Percentiles rank a stretch among this genome's conserved stretches.
Evolutionary conservation across 1,284 basidiomycete species (phyloP).

Genomic region (Malassezia japonica): DNA sequence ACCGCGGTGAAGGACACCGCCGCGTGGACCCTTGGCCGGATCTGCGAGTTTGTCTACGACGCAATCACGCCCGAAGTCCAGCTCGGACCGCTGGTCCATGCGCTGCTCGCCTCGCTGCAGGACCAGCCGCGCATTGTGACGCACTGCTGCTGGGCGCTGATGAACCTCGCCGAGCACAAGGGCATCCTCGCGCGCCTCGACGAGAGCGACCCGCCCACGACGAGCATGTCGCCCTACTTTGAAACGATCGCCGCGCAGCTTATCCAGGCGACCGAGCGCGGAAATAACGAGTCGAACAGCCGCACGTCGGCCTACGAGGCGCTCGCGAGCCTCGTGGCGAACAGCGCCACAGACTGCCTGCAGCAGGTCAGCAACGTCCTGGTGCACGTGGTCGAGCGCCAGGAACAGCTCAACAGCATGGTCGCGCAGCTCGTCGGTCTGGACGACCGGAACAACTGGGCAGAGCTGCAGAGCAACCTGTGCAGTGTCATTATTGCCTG

Average conservation of each 20-base stretch:
- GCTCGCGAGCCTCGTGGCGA: constrained; percentile 72
- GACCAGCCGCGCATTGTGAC: constrained; percentile 78
- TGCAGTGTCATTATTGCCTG: constrained; percentile 56
- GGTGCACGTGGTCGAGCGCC: constrained; percentile 70
- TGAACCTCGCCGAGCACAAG: constrained; percentile 60
- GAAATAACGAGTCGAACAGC: constrained; percentile 80
- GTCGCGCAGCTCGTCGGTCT: constrained; percentile 71
- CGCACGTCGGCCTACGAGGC: constrained; percentile 94
- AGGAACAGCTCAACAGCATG: constrained; percentile 76
- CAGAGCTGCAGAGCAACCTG: constrained; percentile 90
- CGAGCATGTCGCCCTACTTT: constrained; percentile 76
- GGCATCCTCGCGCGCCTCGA: constrained; percentile 32
- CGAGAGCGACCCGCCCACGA: constrained; percentile 55
- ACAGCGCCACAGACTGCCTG: constrained; percentile 72
- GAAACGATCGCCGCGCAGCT: constrained; percentile 55
- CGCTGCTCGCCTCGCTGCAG: constrained; percentile 69
- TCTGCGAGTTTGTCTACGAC: constrained; percentile 78
- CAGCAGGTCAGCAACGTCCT: constrained; percentile 72
- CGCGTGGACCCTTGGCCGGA: constrained; percentile 92
- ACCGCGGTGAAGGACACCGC: constrained; percentile 89
- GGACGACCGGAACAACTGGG: constrained; percentile 98
- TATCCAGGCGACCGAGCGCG: constrained; percentile 52
- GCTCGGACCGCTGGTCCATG: constrained; percentile 70
- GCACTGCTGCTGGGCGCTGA: constrained; percentile 92
- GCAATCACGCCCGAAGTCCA: constrained; percentile 84